Evolutionary conservation across 805 yeast species (phyloP), one percentile per base, ranked within the genome.

Genomic region (Grigorovia yakushimaensis): DNA sequence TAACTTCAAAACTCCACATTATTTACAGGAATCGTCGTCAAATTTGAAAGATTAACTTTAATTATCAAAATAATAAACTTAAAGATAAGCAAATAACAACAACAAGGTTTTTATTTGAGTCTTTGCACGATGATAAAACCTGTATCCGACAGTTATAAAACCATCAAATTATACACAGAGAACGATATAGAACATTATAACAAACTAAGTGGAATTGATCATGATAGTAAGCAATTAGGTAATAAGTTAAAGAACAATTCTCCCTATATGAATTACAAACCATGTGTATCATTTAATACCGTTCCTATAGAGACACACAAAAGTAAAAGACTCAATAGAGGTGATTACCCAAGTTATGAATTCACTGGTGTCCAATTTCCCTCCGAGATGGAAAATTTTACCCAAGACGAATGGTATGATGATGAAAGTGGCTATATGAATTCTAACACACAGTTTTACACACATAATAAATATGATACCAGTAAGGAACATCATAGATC

Each of bases 401-500:
- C 67, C 0, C 59, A 62, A 58, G 68, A 64, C 11, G 66, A 62
- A 47, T 62, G 52, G 49, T 64, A 63, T 46, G 66, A 62, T 47
- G 57, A 58, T 49, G 68, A 64, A 47, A 49, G 53, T 47, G 56
- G 58, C 1, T 49, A 51, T 33, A 46, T 42, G 13, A 46, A 53
- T 18, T 47, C 49, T 23, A 51, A 53, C 24, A 10, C 41, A 3
- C 58, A 53, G 17, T 57, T 50, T 23, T 49, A 44, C 20, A 22
- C 46, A 2, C 53, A 50, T 27, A 54, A 56, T 23, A 47, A 44
- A 17, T 59, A 57, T 41, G 15, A 54, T 19, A n/a, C 41, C 5
- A 6, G 17, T 5, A 17, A 21, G 1, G 42, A 19, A 20, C 47
- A 18, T 36, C 35, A 23, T 22, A 39, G 46, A 24, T 27, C 46